A percentile compares a stretch with the other conserved stretches of the same genome.
phyloP scores from a whole-genome alignment of 2,329 filamentous ascomycete species.

The Colletotrichum godetiae region DNA sequence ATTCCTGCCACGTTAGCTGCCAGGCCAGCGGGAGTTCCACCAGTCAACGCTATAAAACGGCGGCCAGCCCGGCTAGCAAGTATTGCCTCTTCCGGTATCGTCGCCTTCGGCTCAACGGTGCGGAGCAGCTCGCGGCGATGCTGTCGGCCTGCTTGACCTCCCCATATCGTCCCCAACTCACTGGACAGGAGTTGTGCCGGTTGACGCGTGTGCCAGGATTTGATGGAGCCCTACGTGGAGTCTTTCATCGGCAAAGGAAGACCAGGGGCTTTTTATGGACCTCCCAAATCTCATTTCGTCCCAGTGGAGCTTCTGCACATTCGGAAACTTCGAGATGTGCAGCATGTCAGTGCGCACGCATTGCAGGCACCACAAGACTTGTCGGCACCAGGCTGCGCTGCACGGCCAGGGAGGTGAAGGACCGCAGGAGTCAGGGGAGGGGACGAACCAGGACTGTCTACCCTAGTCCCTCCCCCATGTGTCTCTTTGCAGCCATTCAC shows the following conservation, averaged over 20 bases:
- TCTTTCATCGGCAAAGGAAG: constrained; percentile 15
- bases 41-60: constrained; percentile 17
- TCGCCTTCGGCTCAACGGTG: not conserved
- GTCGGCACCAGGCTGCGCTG: not conserved
- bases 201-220: constrained; percentile 8
- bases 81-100: constrained; percentile 1
- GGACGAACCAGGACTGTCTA: not conserved
- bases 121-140: not conserved
- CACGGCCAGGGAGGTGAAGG: not conserved
- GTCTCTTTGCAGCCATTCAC: constrained; percentile 1
- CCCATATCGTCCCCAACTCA: not conserved
- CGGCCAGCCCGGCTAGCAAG: constrained; percentile 15
- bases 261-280: not conserved
- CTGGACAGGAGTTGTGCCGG: constrained; percentile 16
- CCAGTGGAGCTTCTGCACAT: constrained; percentile 9
- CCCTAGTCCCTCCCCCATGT: constrained; percentile 12
- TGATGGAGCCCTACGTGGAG: not conserved
- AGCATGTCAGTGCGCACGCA: constrained; percentile 30
- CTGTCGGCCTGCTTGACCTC: not conserved
- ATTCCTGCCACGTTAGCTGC: constrained; percentile 19
- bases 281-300: constrained; percentile 3
- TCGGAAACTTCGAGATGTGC: constrained; percentile 23
- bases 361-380: constrained; percentile 21
- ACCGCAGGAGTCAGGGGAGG: not conserved
- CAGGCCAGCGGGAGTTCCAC: constrained; percentile 5